A percentile compares a stretch with the other conserved stretches of the same genome.
phyloP scores from a whole-genome alignment of 148 eudicot genomes.

The Rheum nobile region DNA sequence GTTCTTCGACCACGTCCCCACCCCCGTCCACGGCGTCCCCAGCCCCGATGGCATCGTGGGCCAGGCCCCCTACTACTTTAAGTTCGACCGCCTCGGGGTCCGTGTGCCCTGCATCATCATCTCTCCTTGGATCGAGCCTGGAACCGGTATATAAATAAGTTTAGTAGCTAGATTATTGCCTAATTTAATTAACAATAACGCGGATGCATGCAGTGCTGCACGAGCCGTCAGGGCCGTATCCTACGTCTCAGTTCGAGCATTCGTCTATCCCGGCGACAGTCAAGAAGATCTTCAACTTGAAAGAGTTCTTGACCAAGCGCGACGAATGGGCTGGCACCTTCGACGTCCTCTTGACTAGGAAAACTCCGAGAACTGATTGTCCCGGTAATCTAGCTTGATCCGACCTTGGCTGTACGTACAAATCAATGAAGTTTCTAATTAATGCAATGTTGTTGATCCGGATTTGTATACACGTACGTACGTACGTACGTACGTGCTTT shows the following conservation, averaged over 20 bases:
- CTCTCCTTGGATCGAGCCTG: conserved; percentile 74
- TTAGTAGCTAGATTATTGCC: too few relatives aligned
- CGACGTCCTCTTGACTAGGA: conserved; percentile 28
- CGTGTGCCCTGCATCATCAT: conserved; percentile 67
- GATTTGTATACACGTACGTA: too few relatives aligned
- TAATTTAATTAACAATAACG: too few relatives aligned
- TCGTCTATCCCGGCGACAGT: conserved; percentile 60
- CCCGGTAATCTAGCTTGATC: conserved; percentile 28
- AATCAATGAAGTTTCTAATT: too few relatives aligned
- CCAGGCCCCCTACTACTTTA: conserved; percentile 48
- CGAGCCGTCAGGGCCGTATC: conserved; percentile 43
- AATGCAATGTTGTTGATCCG: too few relatives aligned
- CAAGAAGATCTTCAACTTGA: conserved; percentile 44
- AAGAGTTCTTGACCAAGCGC: conserved; percentile 40
- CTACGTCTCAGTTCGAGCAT: conserved; percentile 54
- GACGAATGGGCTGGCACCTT: conserved; percentile 70
- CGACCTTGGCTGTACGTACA: too few relatives aligned
- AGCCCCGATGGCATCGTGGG: conserved; percentile 61
- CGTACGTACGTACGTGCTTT: too few relatives aligned
- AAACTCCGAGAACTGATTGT: conserved; percentile 41
- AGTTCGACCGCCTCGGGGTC: conserved; percentile 71
- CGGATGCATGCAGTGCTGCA: conserved; percentile 41
- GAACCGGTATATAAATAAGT: conserved; percentile 45
- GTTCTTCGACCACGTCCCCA: conserved; percentile 70
- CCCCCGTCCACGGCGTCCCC: conserved; percentile 55